Evolutionary conservation across 225 moss, liverwort and hornwort species (phyloP), one percentile per base, ranked within the genome.

Genomic region (Bryum argenteum): DNA sequence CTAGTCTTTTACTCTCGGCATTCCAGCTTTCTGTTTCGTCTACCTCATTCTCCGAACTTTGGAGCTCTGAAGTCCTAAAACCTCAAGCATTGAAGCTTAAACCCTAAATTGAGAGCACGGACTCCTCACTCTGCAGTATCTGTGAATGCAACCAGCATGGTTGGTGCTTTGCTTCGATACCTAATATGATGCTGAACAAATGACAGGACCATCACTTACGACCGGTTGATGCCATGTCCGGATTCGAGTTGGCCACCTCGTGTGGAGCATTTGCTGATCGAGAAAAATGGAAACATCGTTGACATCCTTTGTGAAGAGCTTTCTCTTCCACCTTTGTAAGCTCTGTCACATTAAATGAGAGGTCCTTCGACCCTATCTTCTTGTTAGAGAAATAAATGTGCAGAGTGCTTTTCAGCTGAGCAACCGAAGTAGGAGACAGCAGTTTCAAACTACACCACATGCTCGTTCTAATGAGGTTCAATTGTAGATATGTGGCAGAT

Each of bases 401-500:
- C 60, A n/a, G 45, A 23, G 22, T 22, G 53, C 18, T 23, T 20
- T 24, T 26, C 1, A 43, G 22, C 10, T n/a, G n/a, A n/a, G n/a
- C n/a, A n/a, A n/a, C n/a, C n/a, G n/a, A 44, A 58, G 14, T 56
- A 23, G 21, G 55, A 66, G 54, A 40, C 37, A 12, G 60, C 19
- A 18, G 26, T 71, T 58, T 6, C 2, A 28, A 19, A 42, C 37
- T 10, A 39, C 51, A 23, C 6, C 68, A 24, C 58, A 56, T 24
- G 63, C 45, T 64, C 33, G 33, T 33, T 33, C 75, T 85, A 11
- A 75, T 69, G 48, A 70, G 69, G 41, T 50, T 15, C 55, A 57
- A 76, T 60, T 74, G 76, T 86, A 97, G 96, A 83, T 98, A 94
- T 80, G 98, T 98, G 74, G 88, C 87, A 89, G 98, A 98, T 89